These are phyloP conservation scores for Allium cepa DNA, from an alignment of 106 monocot genomes.

Conservation along the genomic window DNA sequence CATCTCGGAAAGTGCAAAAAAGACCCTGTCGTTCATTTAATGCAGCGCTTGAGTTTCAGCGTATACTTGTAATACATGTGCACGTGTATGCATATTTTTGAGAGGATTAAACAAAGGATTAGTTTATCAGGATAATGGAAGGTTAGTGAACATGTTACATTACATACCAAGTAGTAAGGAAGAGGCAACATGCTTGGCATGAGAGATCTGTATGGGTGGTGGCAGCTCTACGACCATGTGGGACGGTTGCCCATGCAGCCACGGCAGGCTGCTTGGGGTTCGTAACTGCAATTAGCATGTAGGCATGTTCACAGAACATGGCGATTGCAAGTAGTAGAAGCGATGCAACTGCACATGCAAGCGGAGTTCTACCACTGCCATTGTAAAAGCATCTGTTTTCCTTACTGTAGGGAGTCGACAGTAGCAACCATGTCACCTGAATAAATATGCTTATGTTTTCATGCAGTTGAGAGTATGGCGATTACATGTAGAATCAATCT, in stretches of 20 bases:
- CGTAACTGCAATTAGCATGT: conserved; percentile 44
- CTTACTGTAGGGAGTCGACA: too few relatives aligned
- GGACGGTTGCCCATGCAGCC: conserved; percentile 13
- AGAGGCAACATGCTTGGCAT: conserved; percentile 51
- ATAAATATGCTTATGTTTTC: background rate
- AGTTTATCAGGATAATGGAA: too few relatives aligned
- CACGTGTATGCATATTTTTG: too few relatives aligned
- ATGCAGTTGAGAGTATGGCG: too few relatives aligned
- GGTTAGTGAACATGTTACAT: background rate
- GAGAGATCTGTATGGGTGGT: conserved; percentile 22
- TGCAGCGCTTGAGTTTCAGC: too few relatives aligned
- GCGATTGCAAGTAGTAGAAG: conserved; percentile 65
- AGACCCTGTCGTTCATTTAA: conserved; percentile 33
- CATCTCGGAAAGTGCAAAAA: conserved; percentile 75
- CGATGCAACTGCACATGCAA: conserved; percentile 45
- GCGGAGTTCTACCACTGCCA: conserved; percentile 46
- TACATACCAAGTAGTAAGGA: conserved; percentile 61
- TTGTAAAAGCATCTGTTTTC: conserved; percentile 48
- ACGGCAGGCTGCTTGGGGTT: background rate
- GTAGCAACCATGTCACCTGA: conserved; percentile 47
- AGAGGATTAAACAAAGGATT: too few relatives aligned
- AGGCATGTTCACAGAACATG: conserved; percentile 71
- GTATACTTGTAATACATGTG: too few relatives aligned
- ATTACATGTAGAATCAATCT: too few relatives aligned
- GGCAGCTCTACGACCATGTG: conserved; percentile 9